Evolutionary conservation across 345 rosid genomes (phyloP).

Genomic region (Eucalyptus erythrocorys): DNA sequence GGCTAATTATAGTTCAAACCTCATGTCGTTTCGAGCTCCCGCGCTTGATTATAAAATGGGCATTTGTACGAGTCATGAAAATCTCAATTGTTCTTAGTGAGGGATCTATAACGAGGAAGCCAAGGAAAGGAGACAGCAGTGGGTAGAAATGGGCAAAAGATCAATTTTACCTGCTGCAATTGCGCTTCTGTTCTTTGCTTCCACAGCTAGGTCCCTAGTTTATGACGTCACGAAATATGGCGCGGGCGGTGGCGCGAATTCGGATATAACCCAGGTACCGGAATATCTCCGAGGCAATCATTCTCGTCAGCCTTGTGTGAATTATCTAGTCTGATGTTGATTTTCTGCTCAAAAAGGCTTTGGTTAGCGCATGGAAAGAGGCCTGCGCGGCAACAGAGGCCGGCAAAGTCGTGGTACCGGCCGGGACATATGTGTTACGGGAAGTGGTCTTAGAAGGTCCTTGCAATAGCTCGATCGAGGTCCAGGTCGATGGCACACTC

Average conservation of each 20-base stretch:
- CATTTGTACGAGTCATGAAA: neutral
- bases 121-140: neutral
- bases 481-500: constrained; percentile 22
- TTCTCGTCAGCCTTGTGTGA: neutral
- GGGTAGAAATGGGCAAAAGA: neutral
- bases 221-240: constrained; percentile 17
- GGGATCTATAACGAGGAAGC: neutral
- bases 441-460: constrained; percentile 24
- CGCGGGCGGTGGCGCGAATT: constrained; percentile 12
- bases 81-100: neutral
- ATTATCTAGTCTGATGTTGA: neutral
- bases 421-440: constrained; percentile 16
- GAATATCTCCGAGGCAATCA: neutral
- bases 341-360: constrained; percentile 4
- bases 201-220: neutral
- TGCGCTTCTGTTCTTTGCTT: neutral
- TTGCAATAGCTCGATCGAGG: constrained; percentile 12
- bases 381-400: constrained; percentile 33
- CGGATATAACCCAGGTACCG: neutral
- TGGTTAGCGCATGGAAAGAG: constrained; percentile 23
- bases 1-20: neutral
- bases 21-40: neutral
- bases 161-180: neutral
- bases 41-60: neutral
- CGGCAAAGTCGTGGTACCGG: constrained; percentile 23